Conservation (phyloP, 495 filamentous ascomycete genomes). For the Friedmanniomyces endolithicus region DNA sequence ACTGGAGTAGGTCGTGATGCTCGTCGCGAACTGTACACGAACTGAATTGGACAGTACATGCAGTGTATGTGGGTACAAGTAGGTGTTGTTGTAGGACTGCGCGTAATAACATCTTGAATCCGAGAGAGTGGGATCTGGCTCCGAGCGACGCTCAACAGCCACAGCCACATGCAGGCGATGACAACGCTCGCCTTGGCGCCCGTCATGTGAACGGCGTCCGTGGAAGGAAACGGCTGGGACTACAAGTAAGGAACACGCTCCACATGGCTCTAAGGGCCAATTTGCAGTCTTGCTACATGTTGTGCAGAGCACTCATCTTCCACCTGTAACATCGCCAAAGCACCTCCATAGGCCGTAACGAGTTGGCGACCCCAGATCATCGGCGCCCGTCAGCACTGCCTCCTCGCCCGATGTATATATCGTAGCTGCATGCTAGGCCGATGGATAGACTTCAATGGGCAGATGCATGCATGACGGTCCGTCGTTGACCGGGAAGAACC, state of each 20-base stretch:
- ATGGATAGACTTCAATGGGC: neutral
- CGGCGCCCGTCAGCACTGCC: neutral
- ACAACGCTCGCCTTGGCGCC: neutral
- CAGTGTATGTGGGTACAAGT: neutral
- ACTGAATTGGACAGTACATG: conserved; percentile 13
- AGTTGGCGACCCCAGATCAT: neutral
- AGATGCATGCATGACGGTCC: neutral
- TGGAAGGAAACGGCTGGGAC: too few species aligned
- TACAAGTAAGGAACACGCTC: too few species aligned
- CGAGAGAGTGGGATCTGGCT: neutral
- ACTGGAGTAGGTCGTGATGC: neutral
- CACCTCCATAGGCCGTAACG: neutral
- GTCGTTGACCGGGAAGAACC: neutral
- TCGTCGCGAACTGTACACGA: conserved; percentile 12
- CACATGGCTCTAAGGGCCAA: conserved; percentile 4
- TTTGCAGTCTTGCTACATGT: too few species aligned
- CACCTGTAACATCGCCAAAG: neutral
- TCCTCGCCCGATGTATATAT: neutral
- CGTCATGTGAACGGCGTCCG: neutral
- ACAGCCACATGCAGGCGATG: too few species aligned
- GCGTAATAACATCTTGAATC: neutral
- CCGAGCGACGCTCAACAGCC: neutral
- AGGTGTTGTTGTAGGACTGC: neutral
- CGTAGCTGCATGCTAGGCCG: neutral
- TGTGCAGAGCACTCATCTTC: too few species aligned